Conservation (phyloP, 257 asterid genomes). For the Orobanche coerulescens region DNA sequence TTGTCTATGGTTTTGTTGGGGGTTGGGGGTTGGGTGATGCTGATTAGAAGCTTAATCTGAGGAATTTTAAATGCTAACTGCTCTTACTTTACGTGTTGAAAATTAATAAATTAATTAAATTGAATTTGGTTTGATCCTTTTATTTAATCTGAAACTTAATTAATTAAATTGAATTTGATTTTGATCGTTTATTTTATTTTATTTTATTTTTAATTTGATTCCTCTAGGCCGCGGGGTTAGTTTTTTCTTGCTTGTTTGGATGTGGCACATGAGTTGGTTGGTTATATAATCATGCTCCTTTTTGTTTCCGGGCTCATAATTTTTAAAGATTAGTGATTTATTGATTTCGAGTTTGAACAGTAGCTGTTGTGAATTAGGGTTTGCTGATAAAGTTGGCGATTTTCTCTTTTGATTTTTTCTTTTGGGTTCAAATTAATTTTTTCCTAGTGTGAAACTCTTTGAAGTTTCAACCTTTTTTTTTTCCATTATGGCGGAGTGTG, state of each 20-base stretch:
- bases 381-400: slow-evolving; percentile 6
- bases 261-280: neutral
- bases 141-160: slow-evolving; percentile 3
- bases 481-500: too few species aligned
- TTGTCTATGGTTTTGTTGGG: slow-evolving; percentile 15
- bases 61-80: neutral
- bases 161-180: slow-evolving; percentile 17
- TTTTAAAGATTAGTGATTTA: slow-evolving; percentile 20
- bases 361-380: slow-evolving; percentile 30
- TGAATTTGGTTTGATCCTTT: slow-evolving; percentile 28
- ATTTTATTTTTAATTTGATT: slow-evolving; percentile 2
- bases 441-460: neutral
- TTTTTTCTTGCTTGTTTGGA: slow-evolving; percentile 4
- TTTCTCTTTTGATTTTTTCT: neutral
- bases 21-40: slow-evolving; percentile 20
- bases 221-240: slow-evolving; percentile 6
- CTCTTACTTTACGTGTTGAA: neutral
- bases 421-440: neutral
- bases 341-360: slow-evolving; percentile 1
- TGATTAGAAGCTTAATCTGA: slow-evolving; percentile 19
- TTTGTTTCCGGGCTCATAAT: neutral
- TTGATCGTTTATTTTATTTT: slow-evolving; percentile 27
- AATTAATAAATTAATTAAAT: slow-evolving; percentile 10
- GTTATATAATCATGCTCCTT: neutral
- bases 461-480: neutral